A percentile compares a stretch with the other conserved stretches of the same genome.
phyloP scores from a whole-genome alignment of 331 rosid genomes.

The Malus hybrid region DNA sequence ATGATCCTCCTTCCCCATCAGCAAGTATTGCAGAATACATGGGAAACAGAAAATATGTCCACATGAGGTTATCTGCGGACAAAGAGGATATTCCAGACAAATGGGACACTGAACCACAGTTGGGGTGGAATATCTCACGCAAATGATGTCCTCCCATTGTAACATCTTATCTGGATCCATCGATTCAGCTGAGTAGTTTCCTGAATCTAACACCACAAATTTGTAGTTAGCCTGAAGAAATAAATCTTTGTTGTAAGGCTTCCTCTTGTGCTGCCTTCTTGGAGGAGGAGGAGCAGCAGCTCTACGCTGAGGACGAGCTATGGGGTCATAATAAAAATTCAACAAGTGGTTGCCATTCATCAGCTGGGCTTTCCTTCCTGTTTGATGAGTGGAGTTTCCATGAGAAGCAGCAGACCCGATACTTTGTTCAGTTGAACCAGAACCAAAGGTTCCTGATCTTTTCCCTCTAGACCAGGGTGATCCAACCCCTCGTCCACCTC shows the following conservation, averaged over 20 bases:
- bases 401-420: constrained; percentile 31
- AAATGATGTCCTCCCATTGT: constrained; percentile 90
- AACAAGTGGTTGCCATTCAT: constrained; percentile 80
- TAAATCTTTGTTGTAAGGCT: constrained; percentile 79
- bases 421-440: constrained; percentile 38
- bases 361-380: constrained; percentile 65
- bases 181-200: constrained; percentile 47
- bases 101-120: constrained; percentile 81
- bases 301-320: constrained; percentile 71
- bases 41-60: constrained; percentile 98
- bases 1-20: constrained; percentile 84
- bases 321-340: constrained; percentile 87
- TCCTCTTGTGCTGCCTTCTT: constrained; percentile 69
- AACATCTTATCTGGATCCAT: constrained; percentile 96
- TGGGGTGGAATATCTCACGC: constrained; percentile 74
- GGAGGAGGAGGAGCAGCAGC: constrained; percentile 52
- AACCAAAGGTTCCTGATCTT: constrained; percentile 20
- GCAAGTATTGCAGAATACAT: constrained; percentile 73
- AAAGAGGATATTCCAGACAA: constrained; percentile 87
- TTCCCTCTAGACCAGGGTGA: constrained; percentile 40
- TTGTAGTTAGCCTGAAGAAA: constrained; percentile 95
- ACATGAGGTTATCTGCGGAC: constrained; percentile 94
- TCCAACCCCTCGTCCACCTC: constrained; percentile 42
- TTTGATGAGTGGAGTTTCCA: constrained; percentile 33
- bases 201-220: constrained; percentile 78